A percentile compares a stretch with the other conserved stretches of the same genome.
Conservation (phyloP, 129 eudicot genomes). For the Logfia minima region DNA sequence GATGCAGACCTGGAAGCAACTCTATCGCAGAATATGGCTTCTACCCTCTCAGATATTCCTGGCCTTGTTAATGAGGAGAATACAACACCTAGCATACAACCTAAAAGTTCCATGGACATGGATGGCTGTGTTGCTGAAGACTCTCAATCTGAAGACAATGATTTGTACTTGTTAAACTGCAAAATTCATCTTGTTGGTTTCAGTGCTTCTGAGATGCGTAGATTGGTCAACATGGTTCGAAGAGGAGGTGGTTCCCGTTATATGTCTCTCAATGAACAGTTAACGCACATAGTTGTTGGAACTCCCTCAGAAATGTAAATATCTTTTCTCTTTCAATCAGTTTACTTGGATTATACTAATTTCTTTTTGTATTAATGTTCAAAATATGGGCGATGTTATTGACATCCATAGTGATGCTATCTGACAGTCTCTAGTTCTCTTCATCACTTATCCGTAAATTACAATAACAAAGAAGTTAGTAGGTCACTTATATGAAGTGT, state of each 20-base stretch:
- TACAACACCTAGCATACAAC: constrained; percentile 40
- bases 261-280: constrained; percentile 65
- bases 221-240: constrained; percentile 77
- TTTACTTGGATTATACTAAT: neutral
- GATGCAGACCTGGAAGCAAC: constrained; percentile 66
- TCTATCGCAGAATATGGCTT: constrained; percentile 52
- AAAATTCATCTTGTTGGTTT: constrained; percentile 81
- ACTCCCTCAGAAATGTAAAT: constrained; percentile 79
- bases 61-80: constrained; percentile 34
- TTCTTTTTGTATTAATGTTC: constrained; percentile 3
- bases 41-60: constrained; percentile 47
- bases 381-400: constrained; percentile 1
- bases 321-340: neutral
- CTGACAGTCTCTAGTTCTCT: neutral
- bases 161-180: constrained; percentile 80
- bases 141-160: constrained; percentile 74
- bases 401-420: constrained; percentile 17
- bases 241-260: constrained; percentile 97
- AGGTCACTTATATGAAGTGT: neutral
- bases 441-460: neutral
- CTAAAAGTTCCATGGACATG: constrained; percentile 28
- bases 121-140: constrained; percentile 81
- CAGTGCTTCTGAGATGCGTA: constrained; percentile 65
- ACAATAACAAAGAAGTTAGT: neutral
- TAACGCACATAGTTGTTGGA: constrained; percentile 93